These are phyloP conservation scores for Epichloe uncinata DNA, from an alignment of 2,329 filamentous ascomycete genomes.

Conservation along the genomic window DNA sequence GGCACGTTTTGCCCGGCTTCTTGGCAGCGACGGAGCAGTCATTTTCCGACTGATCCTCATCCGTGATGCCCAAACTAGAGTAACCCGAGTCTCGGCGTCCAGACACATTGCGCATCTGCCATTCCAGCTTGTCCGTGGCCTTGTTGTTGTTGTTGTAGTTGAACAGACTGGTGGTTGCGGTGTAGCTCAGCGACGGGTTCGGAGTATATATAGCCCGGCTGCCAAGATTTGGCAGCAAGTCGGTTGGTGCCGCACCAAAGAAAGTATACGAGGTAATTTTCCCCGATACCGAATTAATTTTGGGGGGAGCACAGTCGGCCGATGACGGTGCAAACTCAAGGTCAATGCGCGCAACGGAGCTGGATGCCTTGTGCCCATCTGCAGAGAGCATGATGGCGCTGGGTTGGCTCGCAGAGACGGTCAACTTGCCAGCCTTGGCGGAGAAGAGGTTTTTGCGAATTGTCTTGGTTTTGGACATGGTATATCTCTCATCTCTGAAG, in stretches of 20 bases:
- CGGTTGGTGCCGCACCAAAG: conserved; percentile 33
- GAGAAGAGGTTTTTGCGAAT: conserved; percentile 40
- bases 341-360: conserved; percentile 30
- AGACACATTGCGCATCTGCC: conserved; percentile 25
- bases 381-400: conserved; percentile 35
- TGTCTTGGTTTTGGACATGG: conserved; percentile 36
- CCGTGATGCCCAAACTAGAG: conserved; percentile 25
- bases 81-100: conserved; percentile 41
- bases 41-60: conserved; percentile 23
- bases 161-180: conserved; percentile 28
- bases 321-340: conserved; percentile 34
- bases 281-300: conserved; percentile 32
- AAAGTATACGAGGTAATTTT: conserved; percentile 41
- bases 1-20: conserved; percentile 16
- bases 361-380: conserved; percentile 30
- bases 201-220: conserved; percentile 26
- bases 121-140: conserved; percentile 22
- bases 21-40: conserved; percentile 13
- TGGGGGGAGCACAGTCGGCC: conserved; percentile 33
- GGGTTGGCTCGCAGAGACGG: conserved; percentile 31
- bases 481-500: conserved; percentile 34
- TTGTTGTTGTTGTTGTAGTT: conserved; percentile 14
- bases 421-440: conserved; percentile 36
- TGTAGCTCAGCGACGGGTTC: conserved; percentile 33
- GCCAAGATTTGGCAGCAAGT: conserved; percentile 36